These are phyloP conservation scores for Solanum bulbocastanum DNA, from an alignment of 257 asterid genomes.

Conservation along the genomic window DNA sequence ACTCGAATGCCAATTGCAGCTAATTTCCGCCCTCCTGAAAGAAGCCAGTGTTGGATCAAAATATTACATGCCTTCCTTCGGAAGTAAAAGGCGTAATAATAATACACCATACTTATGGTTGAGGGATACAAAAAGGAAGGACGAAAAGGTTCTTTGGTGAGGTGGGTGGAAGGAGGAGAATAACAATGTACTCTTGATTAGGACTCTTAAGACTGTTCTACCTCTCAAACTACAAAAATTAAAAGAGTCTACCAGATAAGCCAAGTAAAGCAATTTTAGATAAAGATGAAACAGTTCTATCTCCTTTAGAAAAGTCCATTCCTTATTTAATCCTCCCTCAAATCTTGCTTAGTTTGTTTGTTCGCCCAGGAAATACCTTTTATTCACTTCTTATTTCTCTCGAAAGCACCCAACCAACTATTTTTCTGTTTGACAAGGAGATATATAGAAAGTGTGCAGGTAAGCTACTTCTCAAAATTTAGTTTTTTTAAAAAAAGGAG, in stretches of 20 bases:
- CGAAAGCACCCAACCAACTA: not conserved
- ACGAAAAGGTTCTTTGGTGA: not conserved
- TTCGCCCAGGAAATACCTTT: not conserved
- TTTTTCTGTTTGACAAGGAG: not conserved
- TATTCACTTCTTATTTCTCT: not conserved
- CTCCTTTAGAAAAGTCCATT: not conserved
- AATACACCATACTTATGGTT: not conserved
- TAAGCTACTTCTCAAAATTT: not conserved
- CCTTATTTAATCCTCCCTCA: not conserved
- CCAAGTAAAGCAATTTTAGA: not conserved
- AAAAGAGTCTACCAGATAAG: not conserved
- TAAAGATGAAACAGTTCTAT: not conserved
- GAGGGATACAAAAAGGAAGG: not conserved
- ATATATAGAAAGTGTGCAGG: not conserved
- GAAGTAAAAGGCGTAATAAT: not conserved
- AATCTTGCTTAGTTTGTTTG: not conserved
- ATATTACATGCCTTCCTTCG: not conserved
- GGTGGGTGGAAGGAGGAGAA: not conserved
- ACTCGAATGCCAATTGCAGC: slow-evolving; percentile 84
- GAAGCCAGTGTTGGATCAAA: not conserved
- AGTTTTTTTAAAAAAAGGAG: not conserved
- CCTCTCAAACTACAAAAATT: not conserved
- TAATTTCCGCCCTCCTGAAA: slow-evolving; percentile 58
- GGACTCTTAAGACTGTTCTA: not conserved
- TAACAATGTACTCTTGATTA: not conserved